Evolutionary conservation across 2,329 filamentous ascomycete species (phyloP), one percentile per base, ranked within the genome.

Genomic region (Aspergillus quadrilineatus): DNA sequence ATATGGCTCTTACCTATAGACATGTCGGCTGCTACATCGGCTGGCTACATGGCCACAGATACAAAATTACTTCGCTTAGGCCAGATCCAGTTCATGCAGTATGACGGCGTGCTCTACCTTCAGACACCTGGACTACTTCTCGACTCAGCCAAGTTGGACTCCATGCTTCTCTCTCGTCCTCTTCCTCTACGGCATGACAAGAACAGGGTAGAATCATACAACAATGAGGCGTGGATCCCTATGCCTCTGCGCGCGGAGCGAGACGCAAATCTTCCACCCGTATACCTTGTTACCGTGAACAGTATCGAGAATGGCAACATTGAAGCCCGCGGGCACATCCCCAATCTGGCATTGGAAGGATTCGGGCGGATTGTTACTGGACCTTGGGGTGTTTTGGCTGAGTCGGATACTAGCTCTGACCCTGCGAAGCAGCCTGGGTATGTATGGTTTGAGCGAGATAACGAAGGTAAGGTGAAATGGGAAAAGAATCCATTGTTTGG

Each of bases 71-170:
- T 75, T 15, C 72, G 73, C 14, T 59, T 74, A 15, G 66, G 70
- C 22, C 68, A 74, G 53, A 69, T 74, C 42, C 72, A 75, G 48
- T 73, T 77, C 56, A 69, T 72, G 67, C 70, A 71, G 36, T 79
- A 79, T 58, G 74, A 78, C 48, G 72, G 75, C 39, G 72, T 78
- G 0, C 59, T 79, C 1, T 79, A 77, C 60, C 61, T 79, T 4
- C 73, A 72, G 37, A 71, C 73, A 1, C 77, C 76, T 0, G 77
- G 77, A 0, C 55, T 78, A 42, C 59, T 75, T 0, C 61, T 76
- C 29, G 70, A 78, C 46, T 70, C 67, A 0, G 63, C 65, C 6
- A 72, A 69, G 28, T 58, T 79, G 14, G 75, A 79, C 53, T 54
- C 67, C 3, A 61, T 77, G 41, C 63, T 79, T n/a, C 62, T 72